Conservation (phyloP, 2,329 filamentous ascomycete species). For the Aplosporella prunicola region DNA sequence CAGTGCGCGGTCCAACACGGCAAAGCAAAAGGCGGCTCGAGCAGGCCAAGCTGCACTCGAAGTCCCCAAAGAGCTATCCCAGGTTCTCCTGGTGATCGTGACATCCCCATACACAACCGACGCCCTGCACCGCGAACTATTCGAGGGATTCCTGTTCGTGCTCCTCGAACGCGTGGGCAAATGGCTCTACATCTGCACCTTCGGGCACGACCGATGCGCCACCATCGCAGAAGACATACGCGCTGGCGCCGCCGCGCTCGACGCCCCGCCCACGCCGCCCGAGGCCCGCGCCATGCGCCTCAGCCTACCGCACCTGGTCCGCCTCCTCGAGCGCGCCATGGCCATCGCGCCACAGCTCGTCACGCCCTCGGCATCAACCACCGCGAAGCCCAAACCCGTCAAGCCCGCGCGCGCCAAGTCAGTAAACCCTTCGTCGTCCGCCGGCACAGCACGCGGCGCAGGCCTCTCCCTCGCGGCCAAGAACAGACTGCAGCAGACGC, state of each 20-base stretch:
- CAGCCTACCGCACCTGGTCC: slow-evolving; percentile 33
- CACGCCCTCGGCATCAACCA: slow-evolving; percentile 12
- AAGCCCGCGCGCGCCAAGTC: slow-evolving; percentile 19
- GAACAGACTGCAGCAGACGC: slow-evolving; percentile 36
- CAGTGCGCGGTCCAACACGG: slow-evolving; percentile 1
- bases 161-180: slow-evolving; percentile 32
- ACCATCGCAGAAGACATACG: slow-evolving; percentile 22
- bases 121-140: slow-evolving; percentile 29
- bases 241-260: slow-evolving; percentile 10
- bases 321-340: slow-evolving; percentile 32
- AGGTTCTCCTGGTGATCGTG: slow-evolving; percentile 29
- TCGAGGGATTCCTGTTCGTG: slow-evolving; percentile 35
- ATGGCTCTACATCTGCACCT: slow-evolving; percentile 30
- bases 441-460: slow-evolving; percentile 21
- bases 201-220: slow-evolving; percentile 23
- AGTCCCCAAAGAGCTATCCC: background rate
- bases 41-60: background rate
- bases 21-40: slow-evolving; percentile 1
- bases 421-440: slow-evolving; percentile 16
- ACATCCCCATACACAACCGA: slow-evolving; percentile 27
- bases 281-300: slow-evolving; percentile 16
- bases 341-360: slow-evolving; percentile 29
- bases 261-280: slow-evolving; percentile 7
- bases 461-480: slow-evolving; percentile 29
- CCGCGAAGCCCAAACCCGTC: slow-evolving; percentile 1